Evolutionary conservation across 306 rosid genomes (phyloP).

Genomic region (Dalbergia cultrata): DNA sequence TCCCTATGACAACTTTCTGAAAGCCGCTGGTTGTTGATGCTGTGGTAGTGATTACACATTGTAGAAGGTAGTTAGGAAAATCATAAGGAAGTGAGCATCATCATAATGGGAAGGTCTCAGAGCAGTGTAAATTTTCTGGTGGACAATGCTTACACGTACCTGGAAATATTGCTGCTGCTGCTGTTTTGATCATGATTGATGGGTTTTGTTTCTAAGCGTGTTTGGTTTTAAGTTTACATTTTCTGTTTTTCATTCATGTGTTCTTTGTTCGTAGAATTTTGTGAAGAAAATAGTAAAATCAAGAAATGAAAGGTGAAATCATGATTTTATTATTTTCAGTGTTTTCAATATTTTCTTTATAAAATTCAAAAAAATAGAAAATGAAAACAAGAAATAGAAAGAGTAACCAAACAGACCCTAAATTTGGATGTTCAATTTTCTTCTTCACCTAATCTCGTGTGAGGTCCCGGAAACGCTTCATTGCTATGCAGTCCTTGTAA

Average conservation of each 20-base stretch:
- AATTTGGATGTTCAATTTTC: neutral
- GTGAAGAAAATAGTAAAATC: no score
- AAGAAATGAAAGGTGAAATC: no score
- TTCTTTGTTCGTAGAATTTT: no score
- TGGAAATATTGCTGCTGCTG: neutral
- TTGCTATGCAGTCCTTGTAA: constrained; percentile 35
- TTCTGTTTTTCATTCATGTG: no score
- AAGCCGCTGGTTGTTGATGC: constrained; percentile 93
- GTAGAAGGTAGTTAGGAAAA: constrained; percentile 37
- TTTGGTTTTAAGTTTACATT: no score
- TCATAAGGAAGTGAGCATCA: constrained; percentile 13
- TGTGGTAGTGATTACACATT: constrained; percentile 25
- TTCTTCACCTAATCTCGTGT: constrained; percentile 29
- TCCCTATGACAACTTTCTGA: constrained; percentile 87
- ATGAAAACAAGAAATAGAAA: no score
- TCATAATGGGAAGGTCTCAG: constrained; percentile 35
- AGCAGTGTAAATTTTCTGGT: constrained; percentile 29
- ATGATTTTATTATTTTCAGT: no score
- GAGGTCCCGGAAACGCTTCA: constrained; percentile 22
- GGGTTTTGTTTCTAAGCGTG: neutral
- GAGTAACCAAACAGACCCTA: neutral
- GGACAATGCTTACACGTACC: constrained; percentile 23
- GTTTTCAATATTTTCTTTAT: no score
- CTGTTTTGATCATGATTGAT: constrained; percentile 27
- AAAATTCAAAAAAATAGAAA: no score